Evolutionary conservation across 805 yeast species (phyloP).

Genomic region (Lachancea dasiensis): DNA sequence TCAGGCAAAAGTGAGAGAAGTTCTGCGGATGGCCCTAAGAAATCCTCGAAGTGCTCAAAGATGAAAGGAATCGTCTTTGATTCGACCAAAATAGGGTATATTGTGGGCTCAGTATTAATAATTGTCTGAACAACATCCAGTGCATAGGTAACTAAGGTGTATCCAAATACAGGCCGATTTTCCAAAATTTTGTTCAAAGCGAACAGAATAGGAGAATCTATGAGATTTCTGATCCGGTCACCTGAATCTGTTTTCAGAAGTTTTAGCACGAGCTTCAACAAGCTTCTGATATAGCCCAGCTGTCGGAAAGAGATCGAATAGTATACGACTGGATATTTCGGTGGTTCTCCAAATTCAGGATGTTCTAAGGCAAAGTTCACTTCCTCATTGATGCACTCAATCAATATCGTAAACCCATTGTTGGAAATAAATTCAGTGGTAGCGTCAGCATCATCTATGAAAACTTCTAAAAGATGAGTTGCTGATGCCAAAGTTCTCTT

Average conservation of each 20-base stretch:
- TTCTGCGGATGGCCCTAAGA: slow-evolving; percentile 54
- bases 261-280: slow-evolving; percentile 57
- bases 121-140: slow-evolving; percentile 62
- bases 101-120: slow-evolving; percentile 87
- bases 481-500: slow-evolving; percentile 60
- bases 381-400: slow-evolving; percentile 57
- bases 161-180: slow-evolving; percentile 60
- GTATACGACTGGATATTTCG: slow-evolving; percentile 43
- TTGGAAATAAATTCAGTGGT: slow-evolving; percentile 57
- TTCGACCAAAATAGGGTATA: slow-evolving; percentile 73
- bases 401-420: slow-evolving; percentile 59
- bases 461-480: slow-evolving; percentile 47
- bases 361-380: slow-evolving; percentile 56
- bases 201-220: slow-evolving; percentile 72
- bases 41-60: slow-evolving; percentile 47
- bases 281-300: slow-evolving; percentile 49
- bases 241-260: slow-evolving; percentile 71
- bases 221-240: slow-evolving; percentile 75
- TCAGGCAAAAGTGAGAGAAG: slow-evolving; percentile 61
- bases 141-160: slow-evolving; percentile 51
- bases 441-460: slow-evolving; percentile 41
- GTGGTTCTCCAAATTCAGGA: slow-evolving; percentile 54
- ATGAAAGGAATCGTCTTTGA: slow-evolving; percentile 65
- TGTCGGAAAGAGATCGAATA: slow-evolving; percentile 55
- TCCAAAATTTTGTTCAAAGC: slow-evolving; percentile 53